phyloP scores from a whole-genome alignment of 306 rosid species.

The Oemleria cerasiformis region DNA sequence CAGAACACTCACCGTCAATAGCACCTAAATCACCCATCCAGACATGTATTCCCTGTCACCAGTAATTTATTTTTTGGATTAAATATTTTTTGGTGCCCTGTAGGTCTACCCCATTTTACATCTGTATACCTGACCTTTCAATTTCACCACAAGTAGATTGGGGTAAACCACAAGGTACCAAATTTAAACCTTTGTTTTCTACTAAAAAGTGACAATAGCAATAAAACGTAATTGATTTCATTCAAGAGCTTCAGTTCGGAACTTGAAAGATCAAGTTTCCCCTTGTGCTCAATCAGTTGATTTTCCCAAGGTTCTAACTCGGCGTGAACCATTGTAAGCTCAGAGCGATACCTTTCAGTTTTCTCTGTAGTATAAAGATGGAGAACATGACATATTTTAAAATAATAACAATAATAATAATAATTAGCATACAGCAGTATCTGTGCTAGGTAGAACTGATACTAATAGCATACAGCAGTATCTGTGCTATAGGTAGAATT shows the following conservation, averaged over 20 bases:
- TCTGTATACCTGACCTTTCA: conserved; percentile 91
- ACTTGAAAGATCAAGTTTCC: conserved; percentile 80
- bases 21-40: conserved; percentile 99
- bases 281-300: conserved; percentile 83
- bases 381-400: not conserved
- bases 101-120: too few relatives aligned
- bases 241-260: conserved; percentile 65
- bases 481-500: too few relatives aligned
- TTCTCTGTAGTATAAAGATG: conserved; percentile 58
- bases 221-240: conserved; percentile 64
- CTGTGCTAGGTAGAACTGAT: too few relatives aligned
- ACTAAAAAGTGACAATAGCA: not conserved
- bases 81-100: too few relatives aligned
- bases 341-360: conserved; percentile 72
- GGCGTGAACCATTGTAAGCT: conserved; percentile 76
- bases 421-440: too few relatives aligned
- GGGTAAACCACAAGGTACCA: too few relatives aligned
- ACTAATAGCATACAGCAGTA: too few relatives aligned
- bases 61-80: too few relatives aligned
- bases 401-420: too few relatives aligned
- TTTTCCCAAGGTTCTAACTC: conserved; percentile 97
- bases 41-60: conserved; percentile 96
- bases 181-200: too few relatives aligned
- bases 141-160: too few relatives aligned
- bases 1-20: conserved; percentile 65